Base-by-base conservation (phyloP, 805 yeast species). In the Metschnikowia kofuensis region DNA sequence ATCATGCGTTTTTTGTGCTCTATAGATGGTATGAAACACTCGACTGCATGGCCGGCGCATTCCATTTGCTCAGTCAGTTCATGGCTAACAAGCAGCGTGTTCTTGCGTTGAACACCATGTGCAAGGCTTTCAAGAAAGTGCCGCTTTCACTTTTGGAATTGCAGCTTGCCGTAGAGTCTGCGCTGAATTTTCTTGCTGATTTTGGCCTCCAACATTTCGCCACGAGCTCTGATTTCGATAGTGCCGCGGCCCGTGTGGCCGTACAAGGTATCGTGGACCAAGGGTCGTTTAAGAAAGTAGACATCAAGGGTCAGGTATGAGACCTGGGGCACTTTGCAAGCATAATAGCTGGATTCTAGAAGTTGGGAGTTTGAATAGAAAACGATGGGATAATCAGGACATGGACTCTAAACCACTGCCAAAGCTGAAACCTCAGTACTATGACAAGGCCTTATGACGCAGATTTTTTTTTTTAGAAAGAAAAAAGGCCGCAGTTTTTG, bases 241-340 rank as follows among this genome's bases (percentile, higher is more conserved):
- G 72, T 46, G 56, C 57, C 1, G 52, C 53, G 2, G 63, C 72
- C 2, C 63, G 78, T 49, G 65, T 68, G 0, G 60, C 61, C 0
- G 65, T 82, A 4, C 63, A 69, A 38, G 52, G 64, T 51, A 52
- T 69, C 60, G 42, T 72, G 66, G 55, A 66, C 64, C 52, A 66
- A 56, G 42, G 69, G 2, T 69, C 67, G 32, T 75, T 76, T 56
- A 79, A 70, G 51, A 84, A 76, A 60, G 83, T 91, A 12, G 97
- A 91, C 62, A 90, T 92, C 53, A 91, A 91, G 71, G 98, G 98
- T 0, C 97, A 91, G 67, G 75, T 83, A 7, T 84, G 65, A 56
- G 21, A 21, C 21, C 21, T 21, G 4, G 2, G 21, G 21, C 4
- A 3, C 2, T 21, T 4, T 21, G 21, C 21, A 4, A 21, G 21